phyloP scores from a whole-genome alignment of 306 rosid genomes.

The Sicyos edulis region DNA sequence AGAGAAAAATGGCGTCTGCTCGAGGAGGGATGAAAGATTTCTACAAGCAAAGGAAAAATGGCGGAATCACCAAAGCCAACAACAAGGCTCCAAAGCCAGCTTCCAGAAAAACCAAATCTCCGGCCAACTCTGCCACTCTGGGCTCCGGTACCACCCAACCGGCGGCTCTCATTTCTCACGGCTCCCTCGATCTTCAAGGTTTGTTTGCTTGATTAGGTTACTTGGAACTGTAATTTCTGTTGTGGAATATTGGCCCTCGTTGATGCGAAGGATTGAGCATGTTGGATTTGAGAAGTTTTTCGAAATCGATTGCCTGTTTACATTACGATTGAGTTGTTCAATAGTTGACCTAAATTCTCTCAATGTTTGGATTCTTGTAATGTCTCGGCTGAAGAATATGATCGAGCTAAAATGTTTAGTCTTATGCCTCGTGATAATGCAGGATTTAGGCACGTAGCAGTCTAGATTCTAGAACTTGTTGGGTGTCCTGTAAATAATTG shows the following conservation, averaged over 20 bases:
- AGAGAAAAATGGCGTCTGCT: conserved; percentile 30
- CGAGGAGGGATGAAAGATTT: conserved; percentile 40
- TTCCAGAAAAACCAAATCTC: conserved; percentile 27
- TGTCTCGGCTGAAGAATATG: background rate
- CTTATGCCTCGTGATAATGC: conserved; percentile 1
- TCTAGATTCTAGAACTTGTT: no score
- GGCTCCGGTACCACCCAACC: conserved; percentile 30
- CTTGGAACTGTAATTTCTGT: background rate
- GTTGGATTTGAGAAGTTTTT: background rate
- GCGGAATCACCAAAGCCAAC: conserved; percentile 21
- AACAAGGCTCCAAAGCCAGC: conserved; percentile 23
- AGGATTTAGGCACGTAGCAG: background rate
- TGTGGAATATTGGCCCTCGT: background rate
- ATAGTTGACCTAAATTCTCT: background rate
- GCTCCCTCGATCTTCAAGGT: conserved; percentile 38
- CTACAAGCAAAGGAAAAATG: conserved; percentile 46
- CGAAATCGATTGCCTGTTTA: background rate
- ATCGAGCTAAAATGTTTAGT: background rate
- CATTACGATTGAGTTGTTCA: background rate
- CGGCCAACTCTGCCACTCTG: conserved; percentile 22
- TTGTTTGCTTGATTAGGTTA: background rate
- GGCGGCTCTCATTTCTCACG: conserved; percentile 31
- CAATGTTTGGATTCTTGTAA: background rate
- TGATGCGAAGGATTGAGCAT: background rate
- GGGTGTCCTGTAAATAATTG: background rate